Evolutionary conservation across 2,329 filamentous ascomycete species (phyloP), one percentile per base, ranked within the genome.

Genomic region (Metarhizium guizhouense): DNA sequence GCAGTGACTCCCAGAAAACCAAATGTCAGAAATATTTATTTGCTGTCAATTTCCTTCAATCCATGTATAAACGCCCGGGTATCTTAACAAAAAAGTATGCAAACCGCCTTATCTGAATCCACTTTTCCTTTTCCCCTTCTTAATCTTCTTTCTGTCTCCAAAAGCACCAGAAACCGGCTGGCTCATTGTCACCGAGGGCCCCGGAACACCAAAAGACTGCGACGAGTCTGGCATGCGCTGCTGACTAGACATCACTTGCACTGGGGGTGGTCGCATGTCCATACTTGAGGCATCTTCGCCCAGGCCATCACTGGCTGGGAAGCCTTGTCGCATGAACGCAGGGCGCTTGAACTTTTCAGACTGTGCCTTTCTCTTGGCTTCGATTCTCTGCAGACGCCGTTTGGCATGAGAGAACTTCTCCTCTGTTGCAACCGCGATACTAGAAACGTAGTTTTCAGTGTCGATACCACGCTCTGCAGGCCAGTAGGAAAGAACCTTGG

Each of bases 131-230:
- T 75, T 76, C 16, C 60, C 57, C 63, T 76, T 78, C 66, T 76
- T 76, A 54, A 66, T 70, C 58, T 66, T 69, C 57, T 68, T 70
- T 52, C 76, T 68, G 59, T 71, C 71, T 30, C 77, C 77, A 71
- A 77, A 78, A 4, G 65, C 60, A 2, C 78, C 78, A n/a, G 69
- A 57, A 14, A 74, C 63, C 10, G 74, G 72, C 61, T 78, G 76
- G 53, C 76, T 77, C 70, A 76, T 76, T n/a, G 69, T 67, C 53
- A 70, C 58, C 3, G 64, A 62, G n/a, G 69, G 63, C 45, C 64
- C 62, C 13, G 63, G 54, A 2, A 61, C 53, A 1, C 59, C 64
- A 43, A 68, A 64, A 40, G 63, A 67, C 62, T 74, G 73, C 29
- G 68, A 70, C 29, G 70, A 73, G 52, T 58, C 62, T 1, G 66